These are phyloP conservation scores for Beauveria pseudobassiana DNA, from an alignment of 2,329 filamentous ascomycete species.

Conservation along the genomic window DNA sequence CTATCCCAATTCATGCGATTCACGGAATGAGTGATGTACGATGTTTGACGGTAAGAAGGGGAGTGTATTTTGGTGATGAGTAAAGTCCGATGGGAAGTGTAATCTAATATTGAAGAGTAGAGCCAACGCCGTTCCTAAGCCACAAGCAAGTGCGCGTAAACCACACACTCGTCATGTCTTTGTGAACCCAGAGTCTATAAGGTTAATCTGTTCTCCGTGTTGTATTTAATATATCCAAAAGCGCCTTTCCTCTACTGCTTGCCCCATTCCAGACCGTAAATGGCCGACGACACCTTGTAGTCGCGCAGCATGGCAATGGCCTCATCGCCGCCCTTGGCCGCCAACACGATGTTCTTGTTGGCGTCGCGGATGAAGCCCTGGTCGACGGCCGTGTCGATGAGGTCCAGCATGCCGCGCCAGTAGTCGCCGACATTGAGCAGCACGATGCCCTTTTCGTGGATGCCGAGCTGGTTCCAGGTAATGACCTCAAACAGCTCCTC, in stretches of 20 bases:
- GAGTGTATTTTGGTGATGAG: neutral
- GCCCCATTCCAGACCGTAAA: constrained; percentile 78
- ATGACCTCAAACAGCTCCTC: constrained; percentile 90
- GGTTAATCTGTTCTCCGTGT: neutral
- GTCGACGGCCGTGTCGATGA: constrained; percentile 69
- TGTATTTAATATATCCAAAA: neutral
- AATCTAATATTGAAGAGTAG: neutral
- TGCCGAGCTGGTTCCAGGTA: constrained; percentile 95
- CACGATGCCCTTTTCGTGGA: constrained; percentile 73
- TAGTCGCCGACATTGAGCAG: constrained; percentile 85
- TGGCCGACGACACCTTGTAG: constrained; percentile 68
- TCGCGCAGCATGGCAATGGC: constrained; percentile 62
- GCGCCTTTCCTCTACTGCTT: constrained; percentile 39
- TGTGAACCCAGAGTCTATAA: neutral
- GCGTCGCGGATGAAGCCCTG: constrained; percentile 67
- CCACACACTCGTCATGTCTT: neutral
- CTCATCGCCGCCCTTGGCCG: constrained; percentile 64
- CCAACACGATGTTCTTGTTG: constrained; percentile 71
- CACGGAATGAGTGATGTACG: neutral
- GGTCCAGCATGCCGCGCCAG: constrained; percentile 78
- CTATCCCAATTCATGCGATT: constrained; percentile 2
- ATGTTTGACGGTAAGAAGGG: neutral
- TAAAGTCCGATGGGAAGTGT: neutral
- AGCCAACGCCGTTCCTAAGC: neutral
- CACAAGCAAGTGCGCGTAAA: too few species aligned